phyloP scores from a whole-genome alignment of 768 basidiomycete species.

The Cystobasidium tubakii region DNA sequence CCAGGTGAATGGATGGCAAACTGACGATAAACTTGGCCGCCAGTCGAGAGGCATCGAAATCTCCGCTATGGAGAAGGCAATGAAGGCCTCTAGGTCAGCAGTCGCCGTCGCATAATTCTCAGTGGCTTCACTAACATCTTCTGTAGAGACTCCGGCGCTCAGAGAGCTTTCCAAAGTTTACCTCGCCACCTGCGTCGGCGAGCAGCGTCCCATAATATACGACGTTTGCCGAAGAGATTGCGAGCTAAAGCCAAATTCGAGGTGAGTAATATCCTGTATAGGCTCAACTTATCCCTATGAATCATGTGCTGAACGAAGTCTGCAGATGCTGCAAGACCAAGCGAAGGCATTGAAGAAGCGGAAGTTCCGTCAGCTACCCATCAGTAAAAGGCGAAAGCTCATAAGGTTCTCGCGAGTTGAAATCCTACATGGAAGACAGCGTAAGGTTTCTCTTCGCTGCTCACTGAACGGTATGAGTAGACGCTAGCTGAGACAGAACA shows the following conservation, averaged over 20 bases:
- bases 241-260: constrained; percentile 75
- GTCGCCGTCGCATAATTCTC: background rate
- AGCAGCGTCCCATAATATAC: constrained; percentile 89
- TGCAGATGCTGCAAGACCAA: constrained; percentile 45
- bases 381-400: constrained; percentile 25
- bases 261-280: constrained; percentile 52
- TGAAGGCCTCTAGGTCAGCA: constrained; percentile 67
- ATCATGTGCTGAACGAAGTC: no score
- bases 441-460: constrained; percentile 55
- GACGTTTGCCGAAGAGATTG: constrained; percentile 77
- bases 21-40: background rate
- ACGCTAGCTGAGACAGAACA: background rate
- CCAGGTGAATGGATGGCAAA: background rate
- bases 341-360: constrained; percentile 51
- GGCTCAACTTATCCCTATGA: no score
- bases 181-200: constrained; percentile 84
- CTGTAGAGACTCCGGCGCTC: constrained; percentile 41
- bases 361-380: constrained; percentile 29
- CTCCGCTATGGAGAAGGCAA: constrained; percentile 76
- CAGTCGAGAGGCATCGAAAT: constrained; percentile 86
- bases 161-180: constrained; percentile 71
- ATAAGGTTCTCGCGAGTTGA: constrained; percentile 45
- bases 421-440: constrained; percentile 58
- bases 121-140: background rate
- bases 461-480: no score